Conservation (phyloP, 495 filamentous ascomycete genomes). For the Podospora didyma region DNA sequence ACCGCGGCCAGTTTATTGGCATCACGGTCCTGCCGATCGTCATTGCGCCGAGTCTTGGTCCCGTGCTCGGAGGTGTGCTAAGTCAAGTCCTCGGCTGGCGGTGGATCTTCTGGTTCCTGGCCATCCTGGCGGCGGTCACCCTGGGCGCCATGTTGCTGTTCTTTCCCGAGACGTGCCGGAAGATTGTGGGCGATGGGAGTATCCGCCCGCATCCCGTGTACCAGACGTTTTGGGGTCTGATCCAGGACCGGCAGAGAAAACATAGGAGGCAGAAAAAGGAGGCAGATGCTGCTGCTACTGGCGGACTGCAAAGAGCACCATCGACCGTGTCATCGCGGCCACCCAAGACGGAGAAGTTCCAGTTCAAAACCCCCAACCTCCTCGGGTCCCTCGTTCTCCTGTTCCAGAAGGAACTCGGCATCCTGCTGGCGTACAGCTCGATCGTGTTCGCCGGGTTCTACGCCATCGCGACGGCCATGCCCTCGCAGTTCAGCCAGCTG, state of each 20-base stretch:
- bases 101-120: conserved; percentile 65
- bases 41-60: conserved; percentile 23
- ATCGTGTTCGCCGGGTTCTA: conserved; percentile 61
- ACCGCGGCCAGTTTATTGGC: conserved; percentile 47
- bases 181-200: conserved; percentile 63
- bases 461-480: conserved; percentile 49
- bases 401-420: conserved; percentile 54
- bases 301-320: background rate
- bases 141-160: conserved; percentile 40
- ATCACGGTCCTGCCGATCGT: conserved; percentile 34
- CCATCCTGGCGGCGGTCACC: conserved; percentile 44
- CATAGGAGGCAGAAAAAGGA: background rate
- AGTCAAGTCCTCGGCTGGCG: conserved; percentile 61
- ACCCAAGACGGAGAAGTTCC: conserved; percentile 33
- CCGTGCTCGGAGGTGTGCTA: conserved; percentile 54
- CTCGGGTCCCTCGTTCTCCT: conserved; percentile 56
- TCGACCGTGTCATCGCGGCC: background rate
- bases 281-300: too few species aligned
- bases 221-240: conserved; percentile 32
- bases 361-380: conserved; percentile 52
- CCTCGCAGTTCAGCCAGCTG: conserved; percentile 40
- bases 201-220: conserved; percentile 40
- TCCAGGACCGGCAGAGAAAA: conserved; percentile 14
- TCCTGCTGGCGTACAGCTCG: conserved; percentile 54
- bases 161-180: conserved; percentile 59